phyloP scores from a whole-genome alignment of 495 filamentous ascomycete genomes.

The Trichoderma orchidacearum region DNA sequence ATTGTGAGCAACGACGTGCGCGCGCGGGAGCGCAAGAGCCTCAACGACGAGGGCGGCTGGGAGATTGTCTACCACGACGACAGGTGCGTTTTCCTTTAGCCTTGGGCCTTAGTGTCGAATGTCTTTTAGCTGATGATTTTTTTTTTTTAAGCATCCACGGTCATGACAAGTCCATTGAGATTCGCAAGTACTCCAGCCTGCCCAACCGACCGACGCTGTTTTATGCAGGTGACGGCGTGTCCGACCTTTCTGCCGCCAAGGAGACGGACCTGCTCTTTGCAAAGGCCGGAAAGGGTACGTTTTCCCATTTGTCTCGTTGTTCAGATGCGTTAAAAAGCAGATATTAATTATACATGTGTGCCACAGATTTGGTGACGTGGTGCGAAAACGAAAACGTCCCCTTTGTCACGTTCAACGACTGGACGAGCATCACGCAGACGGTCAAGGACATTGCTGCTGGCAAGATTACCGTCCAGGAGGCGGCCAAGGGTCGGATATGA shows the following conservation, averaged over 20 bases:
- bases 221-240: conserved; percentile 86
- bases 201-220: conserved; percentile 65
- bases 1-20: conserved; percentile 77
- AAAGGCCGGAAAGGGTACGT: conserved; percentile 73
- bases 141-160: conserved; percentile 51
- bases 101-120: neutral
- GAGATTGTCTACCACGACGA: conserved; percentile 78
- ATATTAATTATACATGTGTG: neutral
- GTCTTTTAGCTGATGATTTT: neutral
- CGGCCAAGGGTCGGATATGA: conserved; percentile 16
- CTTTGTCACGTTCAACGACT: conserved; percentile 71
- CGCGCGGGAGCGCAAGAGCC: conserved; percentile 43
- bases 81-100: conserved; percentile 44
- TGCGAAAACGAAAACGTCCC: conserved; percentile 66
- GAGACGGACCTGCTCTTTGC: conserved; percentile 87
- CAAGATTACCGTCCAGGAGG: conserved; percentile 32
- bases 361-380: conserved; percentile 63
- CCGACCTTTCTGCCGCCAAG: conserved; percentile 72
- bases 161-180: conserved; percentile 84
- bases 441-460: conserved; percentile 60
- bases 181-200: conserved; percentile 67
- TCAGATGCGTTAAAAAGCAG: neutral
- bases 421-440: conserved; percentile 56
- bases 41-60: conserved; percentile 73
- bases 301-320: conserved; percentile 1